These are phyloP conservation scores for Clausena lansium DNA, from an alignment of 345 rosid genomes.

Conservation along the genomic window DNA sequence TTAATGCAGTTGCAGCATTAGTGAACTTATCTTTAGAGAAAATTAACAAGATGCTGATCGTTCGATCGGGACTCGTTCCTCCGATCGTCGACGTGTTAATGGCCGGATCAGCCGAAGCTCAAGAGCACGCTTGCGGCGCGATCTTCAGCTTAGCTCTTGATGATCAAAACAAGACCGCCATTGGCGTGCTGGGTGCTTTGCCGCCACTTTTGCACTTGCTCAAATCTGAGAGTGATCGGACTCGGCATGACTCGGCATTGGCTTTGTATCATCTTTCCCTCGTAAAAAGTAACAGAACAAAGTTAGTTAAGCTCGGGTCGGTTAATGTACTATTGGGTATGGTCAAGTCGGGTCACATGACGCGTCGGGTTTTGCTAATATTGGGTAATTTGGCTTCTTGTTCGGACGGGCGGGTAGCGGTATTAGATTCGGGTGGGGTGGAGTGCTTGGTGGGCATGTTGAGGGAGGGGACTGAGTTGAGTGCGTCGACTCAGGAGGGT, in stretches of 20 bases:
- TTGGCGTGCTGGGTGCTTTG: constrained; percentile 84
- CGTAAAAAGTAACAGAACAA: constrained; percentile 60
- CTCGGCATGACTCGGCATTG: constrained; percentile 72
- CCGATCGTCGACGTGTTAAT: constrained; percentile 62
- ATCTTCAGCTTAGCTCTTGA: constrained; percentile 80
- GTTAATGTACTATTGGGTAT: constrained; percentile 52
- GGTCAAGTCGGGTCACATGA: constrained; percentile 54
- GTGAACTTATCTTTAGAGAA: constrained; percentile 76
- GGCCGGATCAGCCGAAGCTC: constrained; percentile 67
- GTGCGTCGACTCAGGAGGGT: constrained; percentile 49
- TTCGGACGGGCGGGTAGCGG: constrained; percentile 52
- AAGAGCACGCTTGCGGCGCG: constrained; percentile 79
- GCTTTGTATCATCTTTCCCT: constrained; percentile 87
- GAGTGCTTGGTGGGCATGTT: constrained; percentile 58
- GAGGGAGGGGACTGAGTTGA: constrained; percentile 30
- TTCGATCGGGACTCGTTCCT: constrained; percentile 84
- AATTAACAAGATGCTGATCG: constrained; percentile 70
- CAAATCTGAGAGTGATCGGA: constrained; percentile 51
- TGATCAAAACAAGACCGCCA: constrained; percentile 74
- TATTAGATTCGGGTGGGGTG: constrained; percentile 81
- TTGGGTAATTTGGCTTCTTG: constrained; percentile 57
- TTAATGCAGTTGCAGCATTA: constrained; percentile 64
- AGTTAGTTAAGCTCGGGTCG: constrained; percentile 63
- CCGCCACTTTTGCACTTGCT: constrained; percentile 68
- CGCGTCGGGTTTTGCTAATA: constrained; percentile 47